Conservation (phyloP, 169 alveolate species). For the Eimeria maxima region DNA sequence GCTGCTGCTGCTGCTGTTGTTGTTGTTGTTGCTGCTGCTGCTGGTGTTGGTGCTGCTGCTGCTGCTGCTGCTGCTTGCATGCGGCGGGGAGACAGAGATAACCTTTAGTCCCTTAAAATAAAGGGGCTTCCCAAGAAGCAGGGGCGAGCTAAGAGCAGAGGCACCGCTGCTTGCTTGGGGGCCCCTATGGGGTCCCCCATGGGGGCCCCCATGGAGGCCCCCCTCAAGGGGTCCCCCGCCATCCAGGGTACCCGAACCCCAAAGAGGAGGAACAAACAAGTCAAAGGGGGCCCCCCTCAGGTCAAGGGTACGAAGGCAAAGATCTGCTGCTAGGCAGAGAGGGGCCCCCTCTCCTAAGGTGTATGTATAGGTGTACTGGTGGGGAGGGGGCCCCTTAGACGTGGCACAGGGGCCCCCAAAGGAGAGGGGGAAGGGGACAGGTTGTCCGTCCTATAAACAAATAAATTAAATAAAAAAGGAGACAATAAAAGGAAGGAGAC, state of each 20-base stretch:
- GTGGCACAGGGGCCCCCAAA: not conserved
- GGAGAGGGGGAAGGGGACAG: slow-evolving; percentile 1
- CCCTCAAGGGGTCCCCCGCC: not conserved
- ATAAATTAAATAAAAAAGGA: not conserved
- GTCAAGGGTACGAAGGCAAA: not conserved
- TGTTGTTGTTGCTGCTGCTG: too few species aligned
- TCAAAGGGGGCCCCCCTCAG: not conserved
- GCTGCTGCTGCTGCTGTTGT: slow-evolving; percentile 56
- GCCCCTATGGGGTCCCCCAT: not conserved
- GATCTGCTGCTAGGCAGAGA: slow-evolving; percentile 19
- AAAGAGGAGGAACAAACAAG: not conserved
- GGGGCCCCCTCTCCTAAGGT: slow-evolving; percentile 31
- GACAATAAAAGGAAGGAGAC: not conserved
- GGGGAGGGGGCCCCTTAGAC: not conserved
- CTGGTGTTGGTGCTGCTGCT: too few species aligned
- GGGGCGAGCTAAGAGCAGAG: not conserved
- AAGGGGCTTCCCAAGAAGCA: slow-evolving; percentile 18
- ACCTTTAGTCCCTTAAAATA: not conserved
- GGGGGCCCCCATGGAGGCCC: not conserved
- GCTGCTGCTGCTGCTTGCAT: too few species aligned
- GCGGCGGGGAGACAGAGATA: not conserved
- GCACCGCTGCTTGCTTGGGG: not conserved
- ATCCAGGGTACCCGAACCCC: not conserved
- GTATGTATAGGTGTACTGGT: not conserved
- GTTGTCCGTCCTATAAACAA: slow-evolving; percentile 7